Conservation (phyloP, 768 basidiomycete genomes). For the Lentinula detonsa region DNA sequence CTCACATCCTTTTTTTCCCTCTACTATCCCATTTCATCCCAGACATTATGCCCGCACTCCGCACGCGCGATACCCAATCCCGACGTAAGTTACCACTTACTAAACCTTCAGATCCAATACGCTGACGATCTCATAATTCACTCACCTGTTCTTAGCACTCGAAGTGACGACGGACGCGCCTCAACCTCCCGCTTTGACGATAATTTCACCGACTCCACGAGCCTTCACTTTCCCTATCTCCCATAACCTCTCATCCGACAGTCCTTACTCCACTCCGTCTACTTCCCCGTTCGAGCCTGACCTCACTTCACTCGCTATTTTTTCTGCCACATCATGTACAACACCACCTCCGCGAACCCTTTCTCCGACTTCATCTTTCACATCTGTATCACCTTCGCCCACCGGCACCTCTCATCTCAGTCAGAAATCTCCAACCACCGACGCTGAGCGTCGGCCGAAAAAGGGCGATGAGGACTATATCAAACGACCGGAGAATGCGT, state of each 20-base stretch:
- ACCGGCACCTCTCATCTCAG: constrained; percentile 30
- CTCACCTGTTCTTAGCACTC: constrained; percentile 44
- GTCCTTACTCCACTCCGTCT: constrained; percentile 63
- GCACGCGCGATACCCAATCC: constrained; percentile 70
- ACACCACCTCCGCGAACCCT: constrained; percentile 30
- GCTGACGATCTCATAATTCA: constrained; percentile 5
- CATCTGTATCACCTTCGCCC: constrained; percentile 26
- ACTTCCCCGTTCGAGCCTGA: constrained; percentile 71
- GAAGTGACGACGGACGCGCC: constrained; percentile 67
- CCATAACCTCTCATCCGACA: constrained; percentile 54
- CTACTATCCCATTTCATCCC: constrained; percentile 17
- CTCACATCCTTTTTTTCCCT: constrained; percentile 6
- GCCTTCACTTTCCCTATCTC: constrained; percentile 62
- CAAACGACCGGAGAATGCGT: constrained; percentile 80
- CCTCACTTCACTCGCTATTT: constrained; percentile 44
- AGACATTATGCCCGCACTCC: constrained; percentile 69
- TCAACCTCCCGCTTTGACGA: constrained; percentile 46
- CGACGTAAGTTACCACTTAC: constrained; percentile 28
- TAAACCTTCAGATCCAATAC: not conserved
- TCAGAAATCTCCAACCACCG: constrained; percentile 43
- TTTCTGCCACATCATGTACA: constrained; percentile 35
- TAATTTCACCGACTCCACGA: constrained; percentile 68
- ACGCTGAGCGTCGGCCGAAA: constrained; percentile 52
- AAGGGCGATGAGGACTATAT: constrained; percentile 81
- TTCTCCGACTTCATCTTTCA: constrained; percentile 37